Percentiles rank a stretch among this genome's conserved stretches.
Evolutionary conservation across 495 filamentous ascomycete species (phyloP).

Genomic region (Geoglossum glabrum): DNA sequence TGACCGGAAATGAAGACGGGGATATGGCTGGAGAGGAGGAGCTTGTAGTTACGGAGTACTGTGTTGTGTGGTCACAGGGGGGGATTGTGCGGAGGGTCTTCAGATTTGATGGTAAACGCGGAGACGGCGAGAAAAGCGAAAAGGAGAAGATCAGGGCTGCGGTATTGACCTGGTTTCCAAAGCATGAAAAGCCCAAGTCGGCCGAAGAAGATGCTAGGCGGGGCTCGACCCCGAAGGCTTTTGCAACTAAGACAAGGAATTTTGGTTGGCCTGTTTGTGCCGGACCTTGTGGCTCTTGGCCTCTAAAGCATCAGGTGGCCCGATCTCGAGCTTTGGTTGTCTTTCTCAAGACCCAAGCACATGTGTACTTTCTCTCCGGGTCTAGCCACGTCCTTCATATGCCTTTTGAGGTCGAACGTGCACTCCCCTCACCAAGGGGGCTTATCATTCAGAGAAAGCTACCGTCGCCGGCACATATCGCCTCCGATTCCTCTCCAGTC

Average conservation of each 20-base stretch:
- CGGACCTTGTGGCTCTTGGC: neutral
- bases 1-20: conserved; percentile 24
- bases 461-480: conserved; percentile 13
- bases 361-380: conserved; percentile 79
- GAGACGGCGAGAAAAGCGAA: neutral
- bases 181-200: conserved; percentile 11
- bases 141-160: conserved; percentile 46
- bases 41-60: conserved; percentile 58
- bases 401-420: conserved; percentile 81
- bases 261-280: neutral
- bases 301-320: neutral
- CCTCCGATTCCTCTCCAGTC: conserved; percentile 14
- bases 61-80: conserved; percentile 82
- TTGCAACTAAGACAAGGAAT: neutral
- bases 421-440: conserved; percentile 62
- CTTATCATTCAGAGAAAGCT: conserved; percentile 67
- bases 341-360: conserved; percentile 79
- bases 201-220: neutral
- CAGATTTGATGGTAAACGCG: conserved; percentile 38
- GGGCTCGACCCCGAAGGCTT: neutral
- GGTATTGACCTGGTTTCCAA: conserved; percentile 62
- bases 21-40: conserved; percentile 42
- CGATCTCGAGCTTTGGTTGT: conserved; percentile 63
- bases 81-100: conserved; percentile 73
- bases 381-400: conserved; percentile 79